Evolutionary conservation across 768 basidiomycete genomes (phyloP), one percentile per base, ranked within the genome.

Genomic region (Macrolepiota albuminosa): DNA sequence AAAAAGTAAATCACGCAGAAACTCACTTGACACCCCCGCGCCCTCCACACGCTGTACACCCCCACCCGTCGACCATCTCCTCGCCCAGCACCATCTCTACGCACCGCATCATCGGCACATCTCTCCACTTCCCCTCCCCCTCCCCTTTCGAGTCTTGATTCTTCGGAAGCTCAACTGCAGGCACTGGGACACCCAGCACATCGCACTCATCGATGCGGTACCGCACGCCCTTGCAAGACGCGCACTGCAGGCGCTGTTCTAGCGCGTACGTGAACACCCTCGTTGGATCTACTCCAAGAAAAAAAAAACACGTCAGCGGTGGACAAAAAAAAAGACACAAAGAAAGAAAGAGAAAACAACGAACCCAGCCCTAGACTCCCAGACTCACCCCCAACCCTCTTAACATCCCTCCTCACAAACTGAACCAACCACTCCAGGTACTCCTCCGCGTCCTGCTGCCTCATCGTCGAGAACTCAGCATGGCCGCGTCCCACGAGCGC

Each of bases 371-470:
- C 67, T 57, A 1, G n/a, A 43, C n/a, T 18, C 70, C 66, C 56
- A 73, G 73, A 60, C 72, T 63, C 64, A 43, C 8, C 37, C 14
- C 16, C 52, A 18, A 39, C 24, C 16, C 16, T 26, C 16, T 7
- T 53, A 8, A 79, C 78, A 64, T 91, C 81, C 64, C 89, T 78
- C 59, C 92, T 78, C 13, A 99, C 72, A 21, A 84, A 78, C 5
- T 85, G 87, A 55, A 98, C 67, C 2, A 98, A 75, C 72, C 96
- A 85, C 39, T 84, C 81, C 56, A 99, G 81, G 75, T 98, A 98
- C 73, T 98, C 96, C 68, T 96, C 94, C 6, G 95, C 86, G 67
- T 99, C 97, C 69, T 98, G 97, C 72, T 99, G 96, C 55, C 84
- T 82, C 95, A 98, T 98, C 50, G 95, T 98, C 37, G 90, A 79